These are phyloP conservation scores for Forsythia suspensa DNA, from an alignment of 257 asterid species.

Conservation along the genomic window DNA sequence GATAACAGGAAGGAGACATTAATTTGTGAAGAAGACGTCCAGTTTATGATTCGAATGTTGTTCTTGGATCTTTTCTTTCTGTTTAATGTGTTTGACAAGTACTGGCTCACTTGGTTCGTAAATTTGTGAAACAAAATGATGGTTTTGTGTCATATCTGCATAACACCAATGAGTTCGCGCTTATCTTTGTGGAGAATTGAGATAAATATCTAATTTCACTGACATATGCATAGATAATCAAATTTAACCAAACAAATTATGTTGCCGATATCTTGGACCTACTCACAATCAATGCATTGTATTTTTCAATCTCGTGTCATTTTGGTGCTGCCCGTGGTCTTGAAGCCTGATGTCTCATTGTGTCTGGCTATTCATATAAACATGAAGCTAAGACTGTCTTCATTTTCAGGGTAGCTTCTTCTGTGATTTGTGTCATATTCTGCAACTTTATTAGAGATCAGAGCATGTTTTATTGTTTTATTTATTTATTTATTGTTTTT, in stretches of 20 bases:
- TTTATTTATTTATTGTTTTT: too few species aligned
- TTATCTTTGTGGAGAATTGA: not conserved
- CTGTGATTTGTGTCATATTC: not conserved
- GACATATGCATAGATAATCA: not conserved
- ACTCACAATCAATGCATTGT: not conserved
- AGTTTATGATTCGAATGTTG: not conserved
- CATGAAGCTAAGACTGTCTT: too few species aligned
- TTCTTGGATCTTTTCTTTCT: not conserved
- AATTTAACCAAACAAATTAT: not conserved
- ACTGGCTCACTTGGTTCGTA: not conserved
- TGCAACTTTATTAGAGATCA: not conserved
- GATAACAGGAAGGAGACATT: not conserved
- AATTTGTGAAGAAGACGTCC: too few species aligned
- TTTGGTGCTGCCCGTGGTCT: not conserved
- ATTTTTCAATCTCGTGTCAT: not conserved
- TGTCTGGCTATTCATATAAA: not conserved
- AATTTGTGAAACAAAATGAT: not conserved
- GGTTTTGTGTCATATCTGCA: not conserved
- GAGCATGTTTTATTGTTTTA: too few species aligned
- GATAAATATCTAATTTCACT: not conserved
- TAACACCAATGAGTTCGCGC: not conserved
- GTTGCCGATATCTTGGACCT: not conserved
- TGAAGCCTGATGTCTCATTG: not conserved
- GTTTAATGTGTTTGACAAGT: not conserved
- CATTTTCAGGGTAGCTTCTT: not conserved